These are phyloP conservation scores for Triticum timopheevii DNA, from an alignment of 176 grass and related monocot species.

Conservation along the genomic window DNA sequence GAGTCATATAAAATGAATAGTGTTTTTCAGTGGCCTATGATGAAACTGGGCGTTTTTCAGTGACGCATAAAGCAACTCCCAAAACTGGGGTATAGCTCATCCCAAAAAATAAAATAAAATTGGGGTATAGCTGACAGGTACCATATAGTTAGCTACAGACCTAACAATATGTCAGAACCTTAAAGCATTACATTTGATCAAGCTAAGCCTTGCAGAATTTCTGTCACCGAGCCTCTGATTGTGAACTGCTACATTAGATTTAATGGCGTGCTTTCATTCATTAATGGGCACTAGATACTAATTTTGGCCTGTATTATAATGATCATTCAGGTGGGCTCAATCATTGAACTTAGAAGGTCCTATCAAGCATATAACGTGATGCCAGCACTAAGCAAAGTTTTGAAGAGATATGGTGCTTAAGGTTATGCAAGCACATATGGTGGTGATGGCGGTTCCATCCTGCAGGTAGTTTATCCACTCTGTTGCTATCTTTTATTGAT, in stretches of 20 bases:
- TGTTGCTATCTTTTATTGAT: neutral
- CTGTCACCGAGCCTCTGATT: neutral
- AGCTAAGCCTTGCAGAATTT: neutral
- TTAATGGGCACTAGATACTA: neutral
- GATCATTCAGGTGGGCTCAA: constrained; percentile 87
- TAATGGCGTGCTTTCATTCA: neutral
- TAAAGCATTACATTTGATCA: neutral
- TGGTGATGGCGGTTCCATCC: constrained; percentile 28
- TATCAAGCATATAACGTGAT: constrained; percentile 99
- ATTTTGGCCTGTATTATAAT: constrained; percentile 22
- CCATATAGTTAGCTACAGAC: neutral
- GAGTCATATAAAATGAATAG: neutral
- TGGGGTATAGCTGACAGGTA: neutral
- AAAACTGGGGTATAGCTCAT: neutral
- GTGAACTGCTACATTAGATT: neutral
- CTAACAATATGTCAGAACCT: neutral
- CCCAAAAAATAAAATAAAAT: no score
- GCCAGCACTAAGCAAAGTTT: constrained; percentile 95
- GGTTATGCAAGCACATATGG: constrained; percentile 13
- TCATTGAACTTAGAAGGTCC: constrained; percentile 95
- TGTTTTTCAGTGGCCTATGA: neutral
- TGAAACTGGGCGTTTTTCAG: neutral
- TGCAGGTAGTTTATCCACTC: constrained; percentile 14
- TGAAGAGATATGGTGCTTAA: constrained; percentile 95
- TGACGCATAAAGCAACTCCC: no score